Percentiles rank a stretch among this genome's conserved stretches.
Conservation (phyloP, 2,329 filamentous ascomycete genomes). For the Cercospora janseana region DNA sequence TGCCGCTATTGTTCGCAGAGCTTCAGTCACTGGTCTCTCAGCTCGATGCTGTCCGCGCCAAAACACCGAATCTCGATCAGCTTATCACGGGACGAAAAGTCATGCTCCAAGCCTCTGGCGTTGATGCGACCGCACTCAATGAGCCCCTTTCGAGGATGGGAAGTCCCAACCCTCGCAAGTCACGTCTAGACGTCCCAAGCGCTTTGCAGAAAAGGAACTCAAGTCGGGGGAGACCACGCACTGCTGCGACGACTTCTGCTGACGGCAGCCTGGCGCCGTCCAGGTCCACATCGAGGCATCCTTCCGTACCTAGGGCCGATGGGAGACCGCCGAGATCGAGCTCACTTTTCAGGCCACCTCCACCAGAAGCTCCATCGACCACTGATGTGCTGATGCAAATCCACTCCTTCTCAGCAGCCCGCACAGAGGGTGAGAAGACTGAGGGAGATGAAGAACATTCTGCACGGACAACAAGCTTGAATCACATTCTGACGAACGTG, state of each 20-base stretch:
- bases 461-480: conserved; percentile 43
- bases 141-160: conserved; percentile 27
- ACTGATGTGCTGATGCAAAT: conserved; percentile 38
- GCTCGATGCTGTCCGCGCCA: conserved; percentile 44
- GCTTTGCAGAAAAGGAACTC: conserved; percentile 22
- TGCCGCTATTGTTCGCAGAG: conserved; percentile 44
- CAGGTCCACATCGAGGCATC: conserved; percentile 9
- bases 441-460: conserved; percentile 30
- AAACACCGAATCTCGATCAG: conserved; percentile 49
- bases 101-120: conserved; percentile 49
- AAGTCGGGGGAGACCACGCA: conserved; percentile 22
- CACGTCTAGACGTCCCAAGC: conserved; percentile 18
- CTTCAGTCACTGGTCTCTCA: conserved; percentile 45
- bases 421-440: conserved; percentile 3
- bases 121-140: conserved; percentile 36
- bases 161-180: conserved; percentile 19
- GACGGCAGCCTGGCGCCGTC: conserved; percentile 14
- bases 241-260: conserved; percentile 22
- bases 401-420: conserved; percentile 27
- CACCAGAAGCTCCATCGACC: conserved; percentile 37
- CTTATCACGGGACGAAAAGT: conserved; percentile 50
- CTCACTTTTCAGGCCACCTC: conserved; percentile 37
- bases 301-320: conserved; percentile 16
- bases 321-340: conserved; percentile 3
- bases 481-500: conserved; percentile 52